These are phyloP conservation scores for Spizellomyces sp. DNA, from an alignment of 192 early-diverging fungal species.

Conservation along the genomic window DNA sequence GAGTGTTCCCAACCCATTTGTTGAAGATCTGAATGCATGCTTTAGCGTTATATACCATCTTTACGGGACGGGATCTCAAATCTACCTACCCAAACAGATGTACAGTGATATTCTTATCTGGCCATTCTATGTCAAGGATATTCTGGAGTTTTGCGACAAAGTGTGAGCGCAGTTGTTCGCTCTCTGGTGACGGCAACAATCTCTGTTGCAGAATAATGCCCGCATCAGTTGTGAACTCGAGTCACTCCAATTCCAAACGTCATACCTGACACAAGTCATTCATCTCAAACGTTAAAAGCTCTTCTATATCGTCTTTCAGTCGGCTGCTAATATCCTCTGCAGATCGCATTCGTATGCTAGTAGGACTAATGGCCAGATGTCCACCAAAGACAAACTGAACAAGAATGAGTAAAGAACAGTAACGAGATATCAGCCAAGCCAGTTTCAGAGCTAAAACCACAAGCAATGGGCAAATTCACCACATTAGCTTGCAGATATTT, in stretches of 20 bases:
- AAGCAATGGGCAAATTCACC: too few relatives aligned
- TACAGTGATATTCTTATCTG: constrained; percentile 70
- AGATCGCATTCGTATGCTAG: not conserved
- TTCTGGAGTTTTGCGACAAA: constrained; percentile 82
- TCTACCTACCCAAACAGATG: constrained; percentile 83
- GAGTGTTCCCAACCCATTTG: constrained; percentile 83
- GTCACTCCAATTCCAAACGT: not conserved
- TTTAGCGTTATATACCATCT: constrained; percentile 13
- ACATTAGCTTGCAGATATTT: too few relatives aligned
- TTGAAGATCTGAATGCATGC: constrained; percentile 65
- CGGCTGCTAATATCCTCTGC: constrained; percentile 1
- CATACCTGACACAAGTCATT: constrained; percentile 32
- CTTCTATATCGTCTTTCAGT: constrained; percentile 15
- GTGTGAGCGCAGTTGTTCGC: constrained; percentile 41
- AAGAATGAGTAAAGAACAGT: not conserved
- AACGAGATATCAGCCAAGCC: not conserved
- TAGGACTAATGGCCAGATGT: not conserved
- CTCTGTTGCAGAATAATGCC: not conserved
- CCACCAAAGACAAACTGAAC: not conserved
- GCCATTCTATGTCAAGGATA: constrained; percentile 82
- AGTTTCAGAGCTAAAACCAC: too few relatives aligned
- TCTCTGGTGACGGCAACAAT: constrained; percentile 32
- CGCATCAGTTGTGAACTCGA: too few relatives aligned
- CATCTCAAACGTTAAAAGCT: constrained; percentile 28
- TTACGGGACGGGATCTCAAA: not conserved